Percentiles rank a stretch among this genome's conserved stretches.
phyloP scores from a whole-genome alignment of 257 asterid genomes.

The Petunia axillaris region DNA sequence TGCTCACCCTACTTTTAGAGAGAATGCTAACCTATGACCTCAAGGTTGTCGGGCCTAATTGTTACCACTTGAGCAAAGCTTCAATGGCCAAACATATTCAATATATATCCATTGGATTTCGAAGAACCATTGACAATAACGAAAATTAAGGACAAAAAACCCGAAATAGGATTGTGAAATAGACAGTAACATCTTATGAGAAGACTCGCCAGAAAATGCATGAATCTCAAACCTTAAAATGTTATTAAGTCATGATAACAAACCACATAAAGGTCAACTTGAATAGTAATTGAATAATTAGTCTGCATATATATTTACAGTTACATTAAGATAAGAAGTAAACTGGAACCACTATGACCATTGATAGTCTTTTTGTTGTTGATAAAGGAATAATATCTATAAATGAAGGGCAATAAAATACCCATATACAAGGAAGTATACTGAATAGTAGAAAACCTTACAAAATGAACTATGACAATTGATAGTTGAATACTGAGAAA shows the following conservation, averaged over 20 bases:
- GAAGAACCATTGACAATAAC: background rate
- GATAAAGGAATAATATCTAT: no score
- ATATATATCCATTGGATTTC: background rate
- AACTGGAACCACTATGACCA: background rate
- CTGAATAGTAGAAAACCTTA: no score
- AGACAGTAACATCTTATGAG: background rate
- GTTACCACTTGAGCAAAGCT: background rate
- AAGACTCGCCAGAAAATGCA: background rate
- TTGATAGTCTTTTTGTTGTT: no score
- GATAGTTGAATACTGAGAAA: background rate
- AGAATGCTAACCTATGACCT: background rate
- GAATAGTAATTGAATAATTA: background rate
- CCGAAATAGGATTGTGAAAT: background rate
- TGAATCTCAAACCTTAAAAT: background rate
- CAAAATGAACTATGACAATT: background rate
- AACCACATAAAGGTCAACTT: background rate
- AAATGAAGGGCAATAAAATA: no score
- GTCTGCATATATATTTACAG: constrained; percentile 7
- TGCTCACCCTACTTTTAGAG: background rate
- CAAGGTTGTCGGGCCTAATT: background rate
- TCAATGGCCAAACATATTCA: constrained; percentile 8
- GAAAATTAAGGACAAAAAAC: constrained; percentile 11
- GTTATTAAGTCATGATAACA: background rate
- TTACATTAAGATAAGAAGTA: background rate
- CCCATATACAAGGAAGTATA: no score